Percentiles rank a stretch among this genome's conserved stretches.
These are phyloP conservation scores for Benincasa hispida DNA, from an alignment of 306 rosid genomes.

Conservation along the genomic window DNA sequence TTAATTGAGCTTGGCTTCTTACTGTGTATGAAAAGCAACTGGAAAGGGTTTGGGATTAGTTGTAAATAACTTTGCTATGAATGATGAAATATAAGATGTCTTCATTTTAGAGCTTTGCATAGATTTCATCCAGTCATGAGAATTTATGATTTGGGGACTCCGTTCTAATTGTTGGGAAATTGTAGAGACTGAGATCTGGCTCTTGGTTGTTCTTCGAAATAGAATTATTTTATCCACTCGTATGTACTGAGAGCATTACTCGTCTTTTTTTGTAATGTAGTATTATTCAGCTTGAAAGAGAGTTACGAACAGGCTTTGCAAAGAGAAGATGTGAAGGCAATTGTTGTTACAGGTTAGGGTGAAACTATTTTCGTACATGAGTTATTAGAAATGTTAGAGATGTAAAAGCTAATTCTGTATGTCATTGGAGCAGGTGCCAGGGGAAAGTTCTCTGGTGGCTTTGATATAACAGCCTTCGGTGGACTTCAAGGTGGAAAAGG, in stretches of 20 bases:
- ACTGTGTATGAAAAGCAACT: neutral
- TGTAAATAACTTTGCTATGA: neutral
- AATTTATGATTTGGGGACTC: neutral
- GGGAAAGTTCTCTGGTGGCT: constrained; percentile 94
- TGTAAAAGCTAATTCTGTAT: constrained; percentile 10
- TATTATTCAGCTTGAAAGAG: constrained; percentile 51
- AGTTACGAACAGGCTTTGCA: constrained; percentile 53
- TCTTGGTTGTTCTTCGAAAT: neutral
- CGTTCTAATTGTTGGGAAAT: neutral
- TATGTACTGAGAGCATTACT: neutral
- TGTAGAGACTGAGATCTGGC: neutral
- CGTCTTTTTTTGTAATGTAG: constrained; percentile 19
- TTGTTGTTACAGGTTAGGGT: constrained; percentile 62
- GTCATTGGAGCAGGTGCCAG: constrained; percentile 50
- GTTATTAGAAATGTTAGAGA: neutral
- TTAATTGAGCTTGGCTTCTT: neutral
- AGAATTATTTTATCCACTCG: neutral
- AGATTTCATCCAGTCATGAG: neutral
- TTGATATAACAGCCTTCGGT: constrained; percentile 68
- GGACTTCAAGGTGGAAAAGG: constrained; percentile 48
- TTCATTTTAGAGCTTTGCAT: neutral
- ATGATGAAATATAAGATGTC: neutral
- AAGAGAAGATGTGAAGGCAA: constrained; percentile 84
- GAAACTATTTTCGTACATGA: constrained; percentile 2
- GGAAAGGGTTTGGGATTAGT: neutral